Evolutionary conservation across 2,329 filamentous ascomycete species (phyloP), one percentile per base, ranked within the genome.

Genomic region (Myriosclerotinia curreyana): DNA sequence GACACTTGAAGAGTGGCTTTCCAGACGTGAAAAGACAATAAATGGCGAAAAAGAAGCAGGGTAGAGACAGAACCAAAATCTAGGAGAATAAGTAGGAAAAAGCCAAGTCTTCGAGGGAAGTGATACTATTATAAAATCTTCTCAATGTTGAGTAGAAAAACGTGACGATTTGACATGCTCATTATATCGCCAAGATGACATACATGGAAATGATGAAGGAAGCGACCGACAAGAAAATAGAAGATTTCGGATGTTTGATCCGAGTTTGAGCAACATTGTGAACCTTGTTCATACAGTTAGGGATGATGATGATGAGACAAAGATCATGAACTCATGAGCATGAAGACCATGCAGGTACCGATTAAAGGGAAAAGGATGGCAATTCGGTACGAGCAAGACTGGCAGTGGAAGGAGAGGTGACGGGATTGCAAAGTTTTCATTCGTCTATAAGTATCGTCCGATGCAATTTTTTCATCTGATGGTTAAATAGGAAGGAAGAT

Each of bases 401-500:
- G 17, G 42, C 42, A 8, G 22, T 20, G 38, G 20, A n/a, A 17
- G 25, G 25, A 2, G 20, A 22, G 8, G 22, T 31, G 20, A 3
- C 3, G 14, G 34, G 20, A 14, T n/a, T 22, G 12, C 2, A 7
- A 40, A 17, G 20, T 36, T 38, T 48, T 49, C 38, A 6, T 31
- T 31, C 28, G 6, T 31, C 28, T 4, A 31, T 31, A 31, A 31
- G 28, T 31, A 31, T 54, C n/a, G 15, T 38, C 50, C 38, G 31
- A 62, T 62, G 51, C n/a, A n/a, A n/a, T n/a, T n/a, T 1, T 62
- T 42, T 54, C 60, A 54, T 61, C 48, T 42, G 6, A 52, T 31
- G 17, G 22, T n/a, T 48, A 17, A 5, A 9, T 42, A 20, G 7
- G 31, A 25, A 36, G 31, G 11, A 53, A 14, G 51, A 53, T 36